These are phyloP conservation scores for Bondarzewia mesenterica DNA, from an alignment of 1,284 basidiomycete genomes.

Conservation along the genomic window DNA sequence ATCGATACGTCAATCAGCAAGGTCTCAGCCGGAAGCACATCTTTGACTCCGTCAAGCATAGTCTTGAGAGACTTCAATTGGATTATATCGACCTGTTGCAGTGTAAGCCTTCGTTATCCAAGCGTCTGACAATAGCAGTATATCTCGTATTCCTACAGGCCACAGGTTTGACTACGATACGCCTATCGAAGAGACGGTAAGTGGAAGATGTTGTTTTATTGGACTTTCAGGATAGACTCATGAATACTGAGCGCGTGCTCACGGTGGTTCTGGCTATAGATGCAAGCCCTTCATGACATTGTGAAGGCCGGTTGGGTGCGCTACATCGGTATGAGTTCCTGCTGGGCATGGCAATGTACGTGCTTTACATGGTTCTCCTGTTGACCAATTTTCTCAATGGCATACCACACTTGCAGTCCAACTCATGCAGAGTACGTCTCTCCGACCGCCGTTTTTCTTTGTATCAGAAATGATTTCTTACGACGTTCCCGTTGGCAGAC, in stretches of 20 bases:
- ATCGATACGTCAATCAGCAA: conserved; percentile 29
- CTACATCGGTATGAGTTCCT: conserved; percentile 6
- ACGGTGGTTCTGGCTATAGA: too few relatives aligned
- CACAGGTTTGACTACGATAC: conserved; percentile 4
- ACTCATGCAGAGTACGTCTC: conserved; percentile 1
- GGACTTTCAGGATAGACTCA: not conserved
- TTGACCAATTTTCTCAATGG: not conserved
- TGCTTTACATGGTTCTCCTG: not conserved
- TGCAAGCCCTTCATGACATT: conserved; percentile 5
- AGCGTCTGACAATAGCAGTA: not conserved
- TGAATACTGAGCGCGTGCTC: not conserved
- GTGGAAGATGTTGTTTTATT: not conserved
- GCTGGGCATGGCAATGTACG: conserved; percentile 5
- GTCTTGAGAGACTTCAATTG: conserved; percentile 25
- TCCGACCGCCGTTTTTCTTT: too few relatives aligned
- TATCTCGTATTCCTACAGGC: not conserved
- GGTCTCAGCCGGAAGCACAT: conserved; percentile 32
- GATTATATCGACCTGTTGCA: conserved; percentile 31
- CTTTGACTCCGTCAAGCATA: conserved; percentile 30
- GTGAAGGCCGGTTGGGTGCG: conserved; percentile 4
- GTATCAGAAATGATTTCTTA: not conserved
- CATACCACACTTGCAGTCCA: not conserved
- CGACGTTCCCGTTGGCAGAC: conserved; percentile 11
- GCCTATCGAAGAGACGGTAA: conserved; percentile 4
- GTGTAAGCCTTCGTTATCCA: conserved; percentile 4